Conservation (phyloP, 495 filamentous ascomycete species). For the Massariosphaeria phaeospora region DNA sequence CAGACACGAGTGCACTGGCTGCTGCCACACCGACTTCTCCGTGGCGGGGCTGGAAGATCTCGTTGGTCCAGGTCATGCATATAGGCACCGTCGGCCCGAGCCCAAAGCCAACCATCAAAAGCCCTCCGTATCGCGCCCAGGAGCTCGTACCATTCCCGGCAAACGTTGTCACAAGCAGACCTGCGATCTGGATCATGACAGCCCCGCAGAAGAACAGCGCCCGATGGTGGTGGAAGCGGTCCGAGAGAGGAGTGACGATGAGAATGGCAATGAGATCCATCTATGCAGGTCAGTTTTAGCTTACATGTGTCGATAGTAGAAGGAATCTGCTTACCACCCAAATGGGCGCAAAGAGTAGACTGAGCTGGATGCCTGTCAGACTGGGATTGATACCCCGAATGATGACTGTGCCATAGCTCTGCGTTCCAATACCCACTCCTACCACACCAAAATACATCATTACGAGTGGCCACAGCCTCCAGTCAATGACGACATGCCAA, state of each 20-base stretch:
- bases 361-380: constrained; percentile 69
- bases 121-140: constrained; percentile 81
- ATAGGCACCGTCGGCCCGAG: constrained; percentile 88
- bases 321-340: constrained; percentile 63
- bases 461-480: constrained; percentile 78
- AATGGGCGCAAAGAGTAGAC: constrained; percentile 80
- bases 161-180: constrained; percentile 74
- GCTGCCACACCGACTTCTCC: constrained; percentile 91
- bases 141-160: constrained; percentile 56
- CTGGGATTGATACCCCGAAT: constrained; percentile 70
- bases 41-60: constrained; percentile 84
- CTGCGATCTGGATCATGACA: constrained; percentile 73
- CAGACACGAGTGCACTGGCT: constrained; percentile 77
- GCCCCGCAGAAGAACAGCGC: constrained; percentile 77
- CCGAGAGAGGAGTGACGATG: constrained; percentile 75
- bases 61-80: constrained; percentile 88
- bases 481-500: constrained; percentile 65
- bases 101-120: constrained; percentile 87
- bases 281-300: constrained; percentile 37
- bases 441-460: constrained; percentile 95
- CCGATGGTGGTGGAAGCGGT: constrained; percentile 78
- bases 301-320: background rate
- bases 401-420: constrained; percentile 81
- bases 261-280: constrained; percentile 88
- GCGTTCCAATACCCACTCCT: constrained; percentile 83